Evolutionary conservation across 768 basidiomycete genomes (phyloP).

Genomic region (Russula lepida): DNA sequence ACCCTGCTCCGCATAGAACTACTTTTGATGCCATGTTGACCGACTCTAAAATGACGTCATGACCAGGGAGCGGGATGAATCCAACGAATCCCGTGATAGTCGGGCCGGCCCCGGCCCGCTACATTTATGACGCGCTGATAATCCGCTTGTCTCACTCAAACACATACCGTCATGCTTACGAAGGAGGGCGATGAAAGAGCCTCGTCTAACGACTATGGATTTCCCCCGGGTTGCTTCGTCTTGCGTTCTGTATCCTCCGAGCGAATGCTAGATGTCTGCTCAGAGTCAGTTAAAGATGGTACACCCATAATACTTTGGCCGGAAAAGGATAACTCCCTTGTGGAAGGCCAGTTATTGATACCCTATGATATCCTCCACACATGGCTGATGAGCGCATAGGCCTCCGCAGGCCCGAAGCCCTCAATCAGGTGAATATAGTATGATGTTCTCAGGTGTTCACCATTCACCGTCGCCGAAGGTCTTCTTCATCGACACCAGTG

Average conservation of each 20-base stretch:
- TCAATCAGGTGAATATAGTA: slow-evolving; percentile 56
- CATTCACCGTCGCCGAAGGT: slow-evolving; percentile 37
- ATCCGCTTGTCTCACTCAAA: not conserved
- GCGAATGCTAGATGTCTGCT: slow-evolving; percentile 50
- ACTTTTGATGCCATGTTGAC: slow-evolving; percentile 24
- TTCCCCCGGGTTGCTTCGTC: slow-evolving; percentile 50
- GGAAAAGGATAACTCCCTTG: slow-evolving; percentile 66
- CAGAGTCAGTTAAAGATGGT: slow-evolving; percentile 49
- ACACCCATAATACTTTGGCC: slow-evolving; percentile 58
- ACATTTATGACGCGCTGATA: too few relatives aligned
- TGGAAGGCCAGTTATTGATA: slow-evolving; percentile 47
- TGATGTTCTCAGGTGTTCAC: not conserved
- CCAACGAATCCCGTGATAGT: too few relatives aligned
- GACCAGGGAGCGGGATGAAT: too few relatives aligned
- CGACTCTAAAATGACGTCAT: not conserved
- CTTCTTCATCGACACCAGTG: slow-evolving; percentile 74
- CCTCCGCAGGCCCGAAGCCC: slow-evolving; percentile 55
- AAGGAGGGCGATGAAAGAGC: slow-evolving; percentile 5
- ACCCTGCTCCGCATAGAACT: slow-evolving; percentile 40
- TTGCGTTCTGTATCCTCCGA: slow-evolving; percentile 46
- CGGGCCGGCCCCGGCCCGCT: too few relatives aligned
- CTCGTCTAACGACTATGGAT: slow-evolving; percentile 22
- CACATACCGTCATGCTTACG: slow-evolving; percentile 7
- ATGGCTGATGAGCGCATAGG: slow-evolving; percentile 31
- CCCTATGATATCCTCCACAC: not conserved